Base-by-base conservation (phyloP, 257 asterid species). In the Solanum lycopersicoides region DNA sequence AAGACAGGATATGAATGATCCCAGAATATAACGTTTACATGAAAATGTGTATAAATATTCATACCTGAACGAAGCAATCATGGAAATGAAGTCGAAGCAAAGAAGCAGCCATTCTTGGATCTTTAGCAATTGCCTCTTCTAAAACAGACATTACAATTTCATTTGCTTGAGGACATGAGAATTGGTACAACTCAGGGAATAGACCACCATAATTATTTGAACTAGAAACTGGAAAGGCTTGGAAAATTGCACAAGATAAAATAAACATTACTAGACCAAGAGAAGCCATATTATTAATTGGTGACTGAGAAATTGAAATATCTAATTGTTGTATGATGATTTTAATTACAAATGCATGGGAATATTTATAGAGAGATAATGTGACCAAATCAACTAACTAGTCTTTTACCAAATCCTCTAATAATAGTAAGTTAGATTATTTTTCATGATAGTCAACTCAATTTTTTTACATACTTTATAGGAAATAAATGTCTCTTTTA, bases 31-130 rank as follows among this genome's bases (percentile, higher is more conserved):
- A 37, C 0, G n/a, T n/a, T n/a, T n/a, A n/a, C n/a, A n/a, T n/a
- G 25, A 71, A 74, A 37, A 11, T 74, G 18, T 73, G 18, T 37
- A 10, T n/a, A 59, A 71, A 20, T 5, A 0, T 28, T 39, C 28
- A 75, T 37, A 88, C 88, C 86, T 88, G 88, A 12, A 88, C 90
- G 45, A 87, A 87, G 87, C 87, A 87, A 21, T 82, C 87, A 71
- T 87, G 87, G 12, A 87, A 87, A 45, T 82, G 87, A 18, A 87
- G 87, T 79, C 89, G 39, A 1, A 87, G 93, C 69, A 96, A 87
- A 88, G 99, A 93, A 34, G 99, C 99, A 50, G 98, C 96, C 92
- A 92, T 91, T 75, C 98, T 92, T 32, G 96, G 86, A 84, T 96
- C 97, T 71, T 91, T 79, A 12, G 92, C 85, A 86, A 93, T 91